Evolutionary conservation across 495 filamentous ascomycete genomes (phyloP), one percentile per base, ranked within the genome.

Genomic region (Gamarada debralockiae): DNA sequence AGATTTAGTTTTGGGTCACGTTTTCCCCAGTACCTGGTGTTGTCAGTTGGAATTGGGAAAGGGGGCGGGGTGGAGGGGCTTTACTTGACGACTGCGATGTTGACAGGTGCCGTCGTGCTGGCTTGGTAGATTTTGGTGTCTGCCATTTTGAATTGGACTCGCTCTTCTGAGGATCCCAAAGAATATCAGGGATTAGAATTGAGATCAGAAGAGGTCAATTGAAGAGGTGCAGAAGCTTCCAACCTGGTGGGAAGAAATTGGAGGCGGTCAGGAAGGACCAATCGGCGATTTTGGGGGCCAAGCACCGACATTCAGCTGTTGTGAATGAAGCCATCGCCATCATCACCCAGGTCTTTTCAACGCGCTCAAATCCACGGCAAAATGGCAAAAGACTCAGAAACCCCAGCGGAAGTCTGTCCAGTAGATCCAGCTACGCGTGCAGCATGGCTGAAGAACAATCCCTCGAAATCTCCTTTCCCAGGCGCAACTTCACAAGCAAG

Each of bases 71-170:
- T 14, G 29, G 27, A 20, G 12, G 40, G 13, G 2, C n/a, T 76
- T 50, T 75, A 93, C 89, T 99, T 99, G 69, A 99, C 92, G 31
- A 99, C 93, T 50, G 93, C 93, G 64, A 99, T 99, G 75, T 99
- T 99, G 60, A 99, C 93, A 14, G 93, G 93, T 21, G 93, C 93
- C 29, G 90, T 96, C 40, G 92, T 97, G 73, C 87, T 96, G 46
- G 95, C 90, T 63, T 88, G 84, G 76, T 92, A 91, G 63, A 97
- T 69, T 48, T 69, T 73, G 20, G 64, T 65, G 36, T 76, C 71
- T 21, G 74, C 65, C 79, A 82, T 82, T 52, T 18, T 57, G 25
- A 39, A 33, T 22, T 22, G 8, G 46, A 36, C 10, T 55, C 14
- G 27, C 38, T 15, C 42, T 25, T 48, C 34, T 45, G 25, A 4